Evolutionary conservation across 2,329 filamentous ascomycete species (phyloP), one percentile per base, ranked within the genome.

Genomic region (Pseudopyrenochaeta lycopersici): DNA sequence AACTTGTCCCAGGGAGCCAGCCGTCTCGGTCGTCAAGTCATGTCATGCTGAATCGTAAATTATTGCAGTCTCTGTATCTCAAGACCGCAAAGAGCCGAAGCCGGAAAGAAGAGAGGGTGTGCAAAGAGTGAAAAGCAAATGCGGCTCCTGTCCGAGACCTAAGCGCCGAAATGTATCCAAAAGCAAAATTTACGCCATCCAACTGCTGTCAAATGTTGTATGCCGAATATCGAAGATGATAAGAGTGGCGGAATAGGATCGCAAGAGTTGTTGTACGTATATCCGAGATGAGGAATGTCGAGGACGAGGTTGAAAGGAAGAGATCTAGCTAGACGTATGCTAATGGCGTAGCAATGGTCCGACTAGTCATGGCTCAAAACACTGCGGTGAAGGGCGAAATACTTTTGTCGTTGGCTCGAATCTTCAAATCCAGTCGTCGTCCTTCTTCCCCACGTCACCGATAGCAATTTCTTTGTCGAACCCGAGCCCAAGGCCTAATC

Each of bases 401-500:
- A 15, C 10, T 39, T 11, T 9, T n/a, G 23, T 9, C 3, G 20
- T 21, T 31, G 2, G 38, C 23, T 31, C 40, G 49, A 6, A 18
- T 30, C 21, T 40, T 71, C 54, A 76, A 41, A 72, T 70, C 73
- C 73, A 76, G 51, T 73, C 71, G 35, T 71, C 67, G 12, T 63
- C 57, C 31, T 63, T 65, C 12, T 58, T 59, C 3, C 52, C 53
- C 17, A 46, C 47, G 3, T 44, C 52, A 1, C 58, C 60, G 35
- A 62, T 59, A 11, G 56, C 62, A 46, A 68, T 63, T 12, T 71
- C 69, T 39, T 69, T 70, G 11, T 73, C 69, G 31, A 76, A 75
- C 0, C 63, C 62, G 3, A 74, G 39, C 2, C 66, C 70, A 6
- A 74, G 45, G 5, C 65, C 63, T 10, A 66, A 49, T 5, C 67